Conservation (phyloP, 2,329 filamentous ascomycete species). For the Clonostachys rhizophaga region DNA sequence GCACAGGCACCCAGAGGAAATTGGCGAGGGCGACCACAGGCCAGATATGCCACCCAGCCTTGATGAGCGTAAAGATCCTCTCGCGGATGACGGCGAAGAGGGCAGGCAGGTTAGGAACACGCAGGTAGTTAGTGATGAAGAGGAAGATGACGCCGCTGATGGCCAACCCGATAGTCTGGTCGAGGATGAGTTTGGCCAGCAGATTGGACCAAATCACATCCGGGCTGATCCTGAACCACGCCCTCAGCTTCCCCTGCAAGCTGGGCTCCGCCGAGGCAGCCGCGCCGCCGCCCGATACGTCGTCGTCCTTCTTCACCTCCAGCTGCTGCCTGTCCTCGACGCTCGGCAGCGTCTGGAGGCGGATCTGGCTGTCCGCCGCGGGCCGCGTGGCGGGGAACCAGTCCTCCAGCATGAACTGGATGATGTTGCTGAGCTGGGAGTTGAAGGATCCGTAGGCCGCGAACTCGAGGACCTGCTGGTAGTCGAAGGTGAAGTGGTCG, state of each 20-base stretch:
- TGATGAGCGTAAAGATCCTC: conserved; percentile 19
- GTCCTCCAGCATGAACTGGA: conserved; percentile 26
- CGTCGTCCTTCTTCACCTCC: conserved; percentile 11
- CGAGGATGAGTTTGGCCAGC: conserved; percentile 23
- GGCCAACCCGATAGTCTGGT: conserved; percentile 25
- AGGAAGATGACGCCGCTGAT: conserved; percentile 25
- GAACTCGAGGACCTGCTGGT: conserved; percentile 26
- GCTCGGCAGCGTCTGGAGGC: conserved; percentile 7
- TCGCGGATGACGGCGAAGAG: conserved; percentile 17
- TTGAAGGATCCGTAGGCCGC: conserved; percentile 25
- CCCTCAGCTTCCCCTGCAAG: not conserved
- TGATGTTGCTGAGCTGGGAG: conserved; percentile 26
- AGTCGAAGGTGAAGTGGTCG: conserved; percentile 14
- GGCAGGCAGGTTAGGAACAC: conserved; percentile 14
- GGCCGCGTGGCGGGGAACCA: conserved; percentile 17
- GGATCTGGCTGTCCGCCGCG: conserved; percentile 9
- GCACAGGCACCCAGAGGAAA: conserved; percentile 26
- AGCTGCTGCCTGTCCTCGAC: conserved; percentile 9
- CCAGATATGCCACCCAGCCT: conserved; percentile 29
- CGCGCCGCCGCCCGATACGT: not conserved
- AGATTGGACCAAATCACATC: conserved; percentile 27
- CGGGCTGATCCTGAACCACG: conserved; percentile 11
- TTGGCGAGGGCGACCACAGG: conserved; percentile 26
- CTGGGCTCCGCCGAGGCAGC: not conserved
- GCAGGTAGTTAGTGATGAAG: conserved; percentile 25